A percentile compares a stretch with the other conserved stretches of the same genome.
Evolutionary conservation across 2,329 filamentous ascomycete genomes (phyloP).

Genomic region (Kalaharituber pfeilii): DNA sequence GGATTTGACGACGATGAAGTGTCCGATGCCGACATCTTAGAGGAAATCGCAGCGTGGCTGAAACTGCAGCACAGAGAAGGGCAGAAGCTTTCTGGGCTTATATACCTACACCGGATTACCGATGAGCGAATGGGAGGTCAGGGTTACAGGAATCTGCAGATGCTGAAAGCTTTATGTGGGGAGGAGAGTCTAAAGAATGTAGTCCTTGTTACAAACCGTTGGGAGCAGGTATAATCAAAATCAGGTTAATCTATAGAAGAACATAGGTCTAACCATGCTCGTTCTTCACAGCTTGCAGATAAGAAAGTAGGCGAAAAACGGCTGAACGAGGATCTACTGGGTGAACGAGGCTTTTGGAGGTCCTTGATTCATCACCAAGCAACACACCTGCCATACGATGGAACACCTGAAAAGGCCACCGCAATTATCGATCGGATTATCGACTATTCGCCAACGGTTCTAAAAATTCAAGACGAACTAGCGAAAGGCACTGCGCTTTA

Average conservation of each 20-base stretch:
- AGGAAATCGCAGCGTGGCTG: slow-evolving; percentile 30
- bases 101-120: slow-evolving; percentile 33
- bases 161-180: slow-evolving; percentile 33
- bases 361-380: slow-evolving; percentile 16
- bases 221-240: slow-evolving; percentile 23
- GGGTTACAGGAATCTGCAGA: slow-evolving; percentile 28
- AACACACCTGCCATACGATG: slow-evolving; percentile 15
- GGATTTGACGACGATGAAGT: slow-evolving; percentile 33
- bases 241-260: neutral
- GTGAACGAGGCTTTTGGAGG: slow-evolving; percentile 19
- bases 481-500: neutral
- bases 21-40: slow-evolving; percentile 31
- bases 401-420: slow-evolving; percentile 13
- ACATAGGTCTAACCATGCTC: neutral
- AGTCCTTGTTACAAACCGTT: slow-evolving; percentile 30
- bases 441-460: neutral
- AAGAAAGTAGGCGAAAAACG: neutral
- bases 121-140: slow-evolving; percentile 29
- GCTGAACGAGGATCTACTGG: neutral
- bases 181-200: slow-evolving; percentile 29
- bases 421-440: slow-evolving; percentile 12
- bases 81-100: slow-evolving; percentile 29
- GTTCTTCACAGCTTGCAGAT: neutral
- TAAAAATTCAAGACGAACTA: neutral
- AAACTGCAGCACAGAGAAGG: slow-evolving; percentile 24